Evolutionary conservation across 345 rosid species (phyloP), one percentile per base, ranked within the genome.

Genomic region (Lepidium sativum): DNA sequence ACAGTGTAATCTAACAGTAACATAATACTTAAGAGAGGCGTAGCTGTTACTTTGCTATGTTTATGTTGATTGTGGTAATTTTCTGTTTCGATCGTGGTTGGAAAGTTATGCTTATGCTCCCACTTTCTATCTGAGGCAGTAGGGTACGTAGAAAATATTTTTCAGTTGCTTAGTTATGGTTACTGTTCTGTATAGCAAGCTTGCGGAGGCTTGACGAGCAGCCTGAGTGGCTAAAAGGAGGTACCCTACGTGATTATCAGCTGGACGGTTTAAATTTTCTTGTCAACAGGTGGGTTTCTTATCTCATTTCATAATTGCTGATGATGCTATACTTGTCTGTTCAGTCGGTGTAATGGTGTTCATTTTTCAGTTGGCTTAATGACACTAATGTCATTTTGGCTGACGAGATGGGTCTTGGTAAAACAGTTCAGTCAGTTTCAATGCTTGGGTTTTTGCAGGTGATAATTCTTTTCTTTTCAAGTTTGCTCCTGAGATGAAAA

Each of bases 321-420:
- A 25, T 42, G 34, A 29, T 51, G 12, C 75, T 69, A 49, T 61
- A 53, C 33, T 49, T 32, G 16, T 68, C 50, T 63, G 32, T 29
- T 53, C 31, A 37, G 59, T 55, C 34, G 34, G 61, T 55, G 20
- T 62, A 48, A 38, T 60, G 58, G 43, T 47, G 44, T 59, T 50
- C 47, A 31, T 54, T 51, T 68, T 48, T 45, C 88, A 95, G 99
- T 78, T 95, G 99, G 99, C 84, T 92, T 78, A 91, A 91, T 77
- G 96, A 91, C 76, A 95, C 99, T n/a, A 95, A 95, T 82, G 99
- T 95, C 71, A 95, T 95, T 75, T 84, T 95, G 79, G 99, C 99
- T 69, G 98, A 95, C 75, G 99, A 95, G 75, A 95, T 95, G 99
- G 99, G 99, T 78, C 99, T 95, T 47, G 99, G 99, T 56, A 95